Evolutionary conservation across 2,329 filamentous ascomycete genomes (phyloP), one percentile per base, ranked within the genome.

Genomic region (Stachybotrys elegans): DNA sequence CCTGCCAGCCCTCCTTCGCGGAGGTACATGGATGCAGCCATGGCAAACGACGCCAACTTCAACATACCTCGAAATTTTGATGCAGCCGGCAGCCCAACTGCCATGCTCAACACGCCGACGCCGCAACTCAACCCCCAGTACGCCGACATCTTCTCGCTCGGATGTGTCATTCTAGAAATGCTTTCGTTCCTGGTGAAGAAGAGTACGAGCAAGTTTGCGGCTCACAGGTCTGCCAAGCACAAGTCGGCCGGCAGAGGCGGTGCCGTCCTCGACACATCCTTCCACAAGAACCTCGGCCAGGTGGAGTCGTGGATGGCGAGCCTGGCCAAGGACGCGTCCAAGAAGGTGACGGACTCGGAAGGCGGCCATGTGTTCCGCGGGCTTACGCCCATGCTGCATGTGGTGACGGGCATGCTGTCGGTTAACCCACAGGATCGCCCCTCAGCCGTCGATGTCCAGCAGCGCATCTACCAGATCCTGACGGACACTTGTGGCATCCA

Each of bases 71-170:
- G 66, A 21, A 51, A 50, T 21, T 49, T 54, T 35, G 63, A 57
- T 22, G 21, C 49, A 5, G 44, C 43, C 8, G 48, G 44, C 32
- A 54, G 53, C 21, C 57, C 62, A 12, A 56, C 57, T 29, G 57
- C 65, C 34, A 65, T 61, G 52, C 54, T 67, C 19, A 56, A 66
- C 23, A 56, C 62, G 2, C 63, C 69, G 2, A 69, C 67, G 20
- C 67, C 69, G 2, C 69, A 70, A 27, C 64, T 74, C 16, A 70
- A 76, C 50, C 70, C 74, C 3, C 76, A 79, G 50, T 75, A 78
- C 48, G 79, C 82, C 36, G 86, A 90, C 57, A 70, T 90, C 17
- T 91, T 86, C 63, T 86, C 84, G 4, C 70, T 89, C 2, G 86
- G 80, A 9, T 86, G 84, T 59, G 73, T 89, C 42, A 85, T 85